Base-by-base conservation (phyloP, 805 yeast genomes). In the Debaryomyces tyrocola region DNA sequence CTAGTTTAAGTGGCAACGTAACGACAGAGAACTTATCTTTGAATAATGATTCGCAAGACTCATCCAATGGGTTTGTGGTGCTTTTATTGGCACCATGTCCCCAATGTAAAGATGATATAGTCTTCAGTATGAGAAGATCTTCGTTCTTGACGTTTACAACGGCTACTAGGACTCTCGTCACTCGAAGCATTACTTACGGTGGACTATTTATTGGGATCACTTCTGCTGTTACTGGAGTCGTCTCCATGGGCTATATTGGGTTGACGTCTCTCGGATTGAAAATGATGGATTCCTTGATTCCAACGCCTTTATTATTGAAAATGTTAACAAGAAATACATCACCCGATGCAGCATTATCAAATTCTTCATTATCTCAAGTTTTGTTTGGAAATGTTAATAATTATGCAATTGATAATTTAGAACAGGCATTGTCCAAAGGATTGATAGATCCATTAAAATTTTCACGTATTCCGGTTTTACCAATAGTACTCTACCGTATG, bases 151-250 rank as follows among this genome's bases (percentile, higher is more conserved):
- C 63, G 1, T 27, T 60, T n/a, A 50, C 53, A 14, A 41, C 57
- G 6, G 44, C 56, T 14, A 40, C 57, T 1, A 53, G 59, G 18
- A 36, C 53, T 2, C 40, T 55, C 5, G 20, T 66, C 3, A 44
- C 57, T 0, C 53, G 59, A 37, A 40, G 61, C 6, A 51, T 64
- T 4, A 69, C 65, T 47, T 64, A 60, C 50, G 60, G 70, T 7
- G 63, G 64, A 7, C 40, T 70, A 4, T 56, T 66, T 42, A 41
- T 70, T n/a, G 73, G 68, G 1, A 15, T 71, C n/a, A 55, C 73
- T 2, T 67, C 74, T 3, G 75, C 75, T 1, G 59, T 64, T 7
- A 66, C 76, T 1, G 77, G 77, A 2, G 54, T 71, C 1, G 53
- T 69, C 5, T 64, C 73, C 8, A 60, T 69, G 65, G 72, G 74